Evolutionary conservation across 331 rosid genomes (phyloP), one percentile per base, ranked within the genome.

Genomic region (Erythrophleum ivorense): DNA sequence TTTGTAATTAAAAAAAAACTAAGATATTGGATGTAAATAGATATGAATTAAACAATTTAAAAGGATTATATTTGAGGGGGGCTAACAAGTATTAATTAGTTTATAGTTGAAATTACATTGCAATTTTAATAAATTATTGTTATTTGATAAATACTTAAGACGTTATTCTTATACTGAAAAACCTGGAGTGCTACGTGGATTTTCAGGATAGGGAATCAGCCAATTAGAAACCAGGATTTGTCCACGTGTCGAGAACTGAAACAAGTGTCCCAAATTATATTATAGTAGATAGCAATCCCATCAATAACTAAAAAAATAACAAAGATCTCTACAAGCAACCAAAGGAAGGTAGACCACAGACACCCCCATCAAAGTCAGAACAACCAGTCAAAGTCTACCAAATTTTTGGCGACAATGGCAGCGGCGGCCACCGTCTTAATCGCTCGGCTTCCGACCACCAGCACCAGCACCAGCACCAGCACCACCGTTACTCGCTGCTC

Each of bases 211-310:
- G 87, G 68, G 75, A 84, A 81, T n/a, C 8, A 24, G 1, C 94
- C 97, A 88, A 88, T 90, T 7, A 88, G 21, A 76, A 53, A 21
- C 64, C 55, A 3, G 8, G 0, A 10, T 3, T 16, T 0, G 1
- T 63, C 88, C 94, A 92, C 85, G 92, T 88, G 97, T 88, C 91
- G 63, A 3, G 0, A 15, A 3, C 21, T 55, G 78, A 34, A 60
- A 78, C 33, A 59, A 65, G 82, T 77, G 48, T 71, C 49, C 68
- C 15, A 43, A 46, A 73, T 69, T 66, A 72, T 11, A 57, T 57
- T 38, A 38, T 3, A 54, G 0, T 31, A 86, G 92, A 89, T 83
- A 82, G 77, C 77, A 73, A 55, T 78, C 62, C 62, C 31, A n/a
- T 21, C 18, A 16, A 18, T 52, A 41, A 38, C 3, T 9, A 3